phyloP scores from a whole-genome alignment of 805 yeast genomes.

The Candida germanica region DNA sequence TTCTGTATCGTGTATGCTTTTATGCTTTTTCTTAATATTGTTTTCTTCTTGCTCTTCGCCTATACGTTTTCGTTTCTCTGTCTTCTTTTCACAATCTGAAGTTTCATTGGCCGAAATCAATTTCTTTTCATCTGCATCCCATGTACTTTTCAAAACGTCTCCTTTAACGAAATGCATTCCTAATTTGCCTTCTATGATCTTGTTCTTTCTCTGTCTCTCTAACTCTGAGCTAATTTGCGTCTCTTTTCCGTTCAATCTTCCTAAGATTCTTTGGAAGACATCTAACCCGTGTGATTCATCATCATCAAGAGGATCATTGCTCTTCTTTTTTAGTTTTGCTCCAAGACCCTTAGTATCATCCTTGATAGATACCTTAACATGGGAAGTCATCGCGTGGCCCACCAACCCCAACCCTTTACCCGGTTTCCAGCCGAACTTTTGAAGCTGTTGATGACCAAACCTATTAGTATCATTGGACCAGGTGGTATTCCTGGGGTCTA shows the following conservation, averaged over 20 bases:
- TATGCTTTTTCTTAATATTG: slow-evolving; percentile 17
- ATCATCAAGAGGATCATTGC: slow-evolving; percentile 66
- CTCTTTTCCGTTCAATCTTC: slow-evolving; percentile 85
- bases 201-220: slow-evolving; percentile 64
- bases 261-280: slow-evolving; percentile 86
- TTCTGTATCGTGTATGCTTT: background rate
- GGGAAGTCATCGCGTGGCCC: slow-evolving; percentile 65
- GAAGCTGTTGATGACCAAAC: slow-evolving; percentile 85
- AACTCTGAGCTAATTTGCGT: slow-evolving; percentile 60
- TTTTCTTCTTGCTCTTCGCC: slow-evolving; percentile 16
- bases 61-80: slow-evolving; percentile 15
- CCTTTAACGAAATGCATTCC: slow-evolving; percentile 87
- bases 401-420: slow-evolving; percentile 84
- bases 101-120: slow-evolving; percentile 11
- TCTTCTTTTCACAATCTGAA: background rate
- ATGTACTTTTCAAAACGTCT: slow-evolving; percentile 76
- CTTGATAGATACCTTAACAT: slow-evolving; percentile 78
- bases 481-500: slow-evolving; percentile 88
- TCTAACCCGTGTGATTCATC: slow-evolving; percentile 91
- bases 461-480: slow-evolving; percentile 87
- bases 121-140: slow-evolving; percentile 58
- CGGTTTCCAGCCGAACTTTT: slow-evolving; percentile 86
- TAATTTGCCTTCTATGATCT: slow-evolving; percentile 79
- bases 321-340: slow-evolving; percentile 63
- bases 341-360: slow-evolving; percentile 87